Percentiles rank a stretch among this genome's conserved stretches.
Evolutionary conservation across 2,329 filamentous ascomycete species (phyloP).

Genomic region (Pseudocercospora macadamiae): DNA sequence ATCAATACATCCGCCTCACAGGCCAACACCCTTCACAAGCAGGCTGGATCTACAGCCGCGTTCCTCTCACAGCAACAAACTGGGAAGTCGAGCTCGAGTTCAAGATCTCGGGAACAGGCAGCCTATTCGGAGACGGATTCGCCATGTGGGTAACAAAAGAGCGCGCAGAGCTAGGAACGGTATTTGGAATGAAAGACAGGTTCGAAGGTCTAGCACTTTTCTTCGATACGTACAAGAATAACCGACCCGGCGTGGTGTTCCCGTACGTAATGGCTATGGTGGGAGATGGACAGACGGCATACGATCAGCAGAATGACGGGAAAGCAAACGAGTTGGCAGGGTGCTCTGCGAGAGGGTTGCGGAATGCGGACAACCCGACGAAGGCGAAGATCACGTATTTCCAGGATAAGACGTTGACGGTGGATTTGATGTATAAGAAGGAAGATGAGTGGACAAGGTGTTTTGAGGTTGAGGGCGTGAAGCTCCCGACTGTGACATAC

Average conservation of each 20-base stretch:
- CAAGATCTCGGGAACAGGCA: constrained; percentile 84
- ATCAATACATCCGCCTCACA: constrained; percentile 86
- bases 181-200: constrained; percentile 84
- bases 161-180: constrained; percentile 75
- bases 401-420: constrained; percentile 86
- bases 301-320: constrained; percentile 93
- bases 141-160: constrained; percentile 98
- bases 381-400: constrained; percentile 92
- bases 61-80: constrained; percentile 94
- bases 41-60: constrained; percentile 91
- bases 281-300: constrained; percentile 83
- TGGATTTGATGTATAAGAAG: constrained; percentile 92
- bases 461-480: constrained; percentile 71
- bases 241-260: constrained; percentile 91
- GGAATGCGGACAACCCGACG: constrained; percentile 75
- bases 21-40: constrained; percentile 87
- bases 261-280: constrained; percentile 99
- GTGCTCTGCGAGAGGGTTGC: constrained; percentile 89
- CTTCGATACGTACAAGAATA: constrained; percentile 99
- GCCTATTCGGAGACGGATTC: constrained; percentile 93
- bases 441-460: constrained; percentile 87
- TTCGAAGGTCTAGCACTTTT: constrained; percentile 96
- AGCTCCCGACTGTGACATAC: constrained; percentile 74
- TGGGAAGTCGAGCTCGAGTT: constrained; percentile 99
- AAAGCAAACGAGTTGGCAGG: constrained; percentile 91